These are phyloP conservation scores for Colletotrichum limetticola DNA, from an alignment of 2,329 filamentous ascomycete genomes.

Conservation along the genomic window DNA sequence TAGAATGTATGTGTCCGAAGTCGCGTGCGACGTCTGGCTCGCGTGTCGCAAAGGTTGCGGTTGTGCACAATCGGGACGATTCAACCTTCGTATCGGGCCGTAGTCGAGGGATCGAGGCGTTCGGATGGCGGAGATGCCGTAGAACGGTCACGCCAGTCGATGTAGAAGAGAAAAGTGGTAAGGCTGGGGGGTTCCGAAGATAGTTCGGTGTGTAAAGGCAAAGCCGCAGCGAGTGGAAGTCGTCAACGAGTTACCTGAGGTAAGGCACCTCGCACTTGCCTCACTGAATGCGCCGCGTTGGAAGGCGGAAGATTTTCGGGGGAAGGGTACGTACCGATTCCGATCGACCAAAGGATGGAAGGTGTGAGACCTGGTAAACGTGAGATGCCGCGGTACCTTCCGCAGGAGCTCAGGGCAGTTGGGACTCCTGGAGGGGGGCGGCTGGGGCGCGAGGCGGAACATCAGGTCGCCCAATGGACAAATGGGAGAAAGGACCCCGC, in stretches of 20 bases:
- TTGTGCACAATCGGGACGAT: neutral
- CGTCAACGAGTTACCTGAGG: slow-evolving; percentile 5
- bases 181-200: neutral
- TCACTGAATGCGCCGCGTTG: slow-evolving; percentile 24
- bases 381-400: slow-evolving; percentile 15
- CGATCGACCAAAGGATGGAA: neutral
- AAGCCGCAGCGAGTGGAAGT: slow-evolving; percentile 11
- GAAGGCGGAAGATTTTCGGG: slow-evolving; percentile 33
- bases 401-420: slow-evolving; percentile 14
- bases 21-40: slow-evolving; percentile 7
- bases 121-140: neutral
- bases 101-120: neutral
- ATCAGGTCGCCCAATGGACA: slow-evolving; percentile 15
- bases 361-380: neutral
- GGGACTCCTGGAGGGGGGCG: neutral
- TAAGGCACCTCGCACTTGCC: slow-evolving; percentile 13
- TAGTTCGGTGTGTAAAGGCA: neutral
- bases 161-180: neutral
- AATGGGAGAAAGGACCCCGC: slow-evolving; percentile 28
- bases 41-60: slow-evolving; percentile 1
- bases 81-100: neutral
- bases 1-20: neutral
- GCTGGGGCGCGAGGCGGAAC: slow-evolving; percentile 11
- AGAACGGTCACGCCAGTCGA: neutral
- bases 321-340: slow-evolving; percentile 27